Percentiles rank a stretch among this genome's conserved stretches.
Conservation (phyloP, 805 yeast genomes). For the Schizosaccharomyces octosporus region DNA sequence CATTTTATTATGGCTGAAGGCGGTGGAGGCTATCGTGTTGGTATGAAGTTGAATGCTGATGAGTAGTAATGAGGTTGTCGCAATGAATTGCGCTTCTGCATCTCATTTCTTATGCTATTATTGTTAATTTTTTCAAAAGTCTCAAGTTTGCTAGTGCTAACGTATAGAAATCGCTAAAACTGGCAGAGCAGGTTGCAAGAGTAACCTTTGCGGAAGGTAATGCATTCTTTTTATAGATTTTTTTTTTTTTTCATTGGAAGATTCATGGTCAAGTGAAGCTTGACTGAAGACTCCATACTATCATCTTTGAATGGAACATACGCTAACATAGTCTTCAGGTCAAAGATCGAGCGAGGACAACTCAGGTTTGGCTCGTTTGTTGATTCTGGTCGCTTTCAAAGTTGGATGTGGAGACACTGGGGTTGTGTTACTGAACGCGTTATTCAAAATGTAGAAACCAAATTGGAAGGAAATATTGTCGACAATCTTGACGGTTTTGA, state of each 20-base stretch:
- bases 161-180: not conserved
- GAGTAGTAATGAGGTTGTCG: no score
- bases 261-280: not conserved
- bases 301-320: not conserved
- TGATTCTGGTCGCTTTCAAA: not conserved
- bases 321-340: not conserved
- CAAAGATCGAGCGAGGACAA: not conserved
- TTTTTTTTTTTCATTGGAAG: not conserved
- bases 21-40: not conserved
- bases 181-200: not conserved
- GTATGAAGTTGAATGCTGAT: not conserved
- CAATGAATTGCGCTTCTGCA: not conserved
- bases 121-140: not conserved
- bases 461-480: not conserved
- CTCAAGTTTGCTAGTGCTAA: not conserved
- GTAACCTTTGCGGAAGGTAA: not conserved
- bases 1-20: not conserved
- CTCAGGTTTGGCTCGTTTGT: not conserved
- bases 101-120: not conserved
- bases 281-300: not conserved
- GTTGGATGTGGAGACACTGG: conserved; percentile 2
- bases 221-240: not conserved
- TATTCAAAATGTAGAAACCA: not conserved
- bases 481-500: not conserved
- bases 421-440: conserved; percentile 1